A percentile compares a stretch with the other conserved stretches of the same genome.
Evolutionary conservation across 2,329 filamentous ascomycete species (phyloP).

Genomic region (Alternaria dauci): DNA sequence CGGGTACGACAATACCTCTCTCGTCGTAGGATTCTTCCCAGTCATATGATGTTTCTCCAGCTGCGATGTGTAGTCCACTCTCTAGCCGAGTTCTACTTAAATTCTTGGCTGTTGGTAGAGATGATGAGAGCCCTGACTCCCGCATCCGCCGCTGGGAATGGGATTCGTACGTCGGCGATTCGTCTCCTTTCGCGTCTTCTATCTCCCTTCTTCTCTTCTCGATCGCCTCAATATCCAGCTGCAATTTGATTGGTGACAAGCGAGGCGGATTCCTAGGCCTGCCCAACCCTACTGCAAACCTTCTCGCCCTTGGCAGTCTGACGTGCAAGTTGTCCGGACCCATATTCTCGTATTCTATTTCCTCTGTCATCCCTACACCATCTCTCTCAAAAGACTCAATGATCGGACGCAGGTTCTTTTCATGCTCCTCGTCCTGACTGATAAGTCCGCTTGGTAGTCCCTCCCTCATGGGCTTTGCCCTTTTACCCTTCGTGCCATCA

Average conservation of each 20-base stretch:
- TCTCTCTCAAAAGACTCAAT: background rate
- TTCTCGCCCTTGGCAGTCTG: background rate
- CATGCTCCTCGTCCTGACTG: background rate
- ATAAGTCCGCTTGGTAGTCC: background rate
- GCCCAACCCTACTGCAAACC: background rate
- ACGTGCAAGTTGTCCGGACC: background rate
- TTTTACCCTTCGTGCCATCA: background rate
- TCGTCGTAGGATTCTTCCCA: background rate
- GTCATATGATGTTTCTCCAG: background rate
- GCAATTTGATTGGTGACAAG: background rate
- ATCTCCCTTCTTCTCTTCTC: background rate
- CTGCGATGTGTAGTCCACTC: background rate
- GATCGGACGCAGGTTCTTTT: background rate
- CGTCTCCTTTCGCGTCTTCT: background rate
- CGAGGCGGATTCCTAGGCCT: background rate
- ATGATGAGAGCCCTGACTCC: accelerated
- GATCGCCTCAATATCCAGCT: background rate
- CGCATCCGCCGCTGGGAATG: background rate
- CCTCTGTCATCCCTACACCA: background rate
- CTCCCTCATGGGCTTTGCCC: no score
- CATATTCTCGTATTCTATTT: background rate
- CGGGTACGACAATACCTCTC: background rate
- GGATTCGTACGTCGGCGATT: accelerated
- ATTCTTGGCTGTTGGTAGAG: background rate
- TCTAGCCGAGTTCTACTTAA: background rate